Evolutionary conservation across 1,284 basidiomycete species (phyloP), one percentile per base, ranked within the genome.

Genomic region (Crepidotus sp.): DNA sequence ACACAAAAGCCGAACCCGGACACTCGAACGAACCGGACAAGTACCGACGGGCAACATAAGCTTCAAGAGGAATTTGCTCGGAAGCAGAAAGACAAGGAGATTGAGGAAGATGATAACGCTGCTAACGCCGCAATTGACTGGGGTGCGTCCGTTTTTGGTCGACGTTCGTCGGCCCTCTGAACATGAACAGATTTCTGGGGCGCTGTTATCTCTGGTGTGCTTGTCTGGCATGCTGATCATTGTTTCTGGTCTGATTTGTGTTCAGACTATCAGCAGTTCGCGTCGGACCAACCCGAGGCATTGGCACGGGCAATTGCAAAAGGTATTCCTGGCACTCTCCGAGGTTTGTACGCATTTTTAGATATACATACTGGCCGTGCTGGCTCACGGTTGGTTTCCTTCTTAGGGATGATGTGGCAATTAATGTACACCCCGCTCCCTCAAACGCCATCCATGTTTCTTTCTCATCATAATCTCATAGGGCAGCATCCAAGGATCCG

Each of bases 271-370:
- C 86, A 90, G 59, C 69, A 67, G 2, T 92, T 90, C 43, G 93
- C 93, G 3, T 65, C 84, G 18, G 76, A 80, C 34, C 69, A 80
- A 42, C 76, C 94, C 1, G 80, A 88, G 53, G 76, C 85, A 48
- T 70, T 99, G 14, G 89, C 89, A 5, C 73, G 74, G 53, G 95
- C 93, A 0, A 98, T 99, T 48, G 92, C 96, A 57, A 75, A 74
- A 45, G 95, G 95, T 1, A 92, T 99, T 25, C 96, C 94, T 1
- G 70, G 80, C 27, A 76, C 83, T 0, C 63, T 92, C 30, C 78
- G 94, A 36, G 94, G 49, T 51, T 29, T 30, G 49, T 42, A 13
- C 31, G 10, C 19, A 11, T 35, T 39, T 39, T 34, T 32, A 18
- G 17, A 10, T n/a, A n/a, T 33, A n/a, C n/a, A 11, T 10, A 26